Conservation (phyloP, 257 asterid genomes). For the Rehmannia glutinosa region DNA sequence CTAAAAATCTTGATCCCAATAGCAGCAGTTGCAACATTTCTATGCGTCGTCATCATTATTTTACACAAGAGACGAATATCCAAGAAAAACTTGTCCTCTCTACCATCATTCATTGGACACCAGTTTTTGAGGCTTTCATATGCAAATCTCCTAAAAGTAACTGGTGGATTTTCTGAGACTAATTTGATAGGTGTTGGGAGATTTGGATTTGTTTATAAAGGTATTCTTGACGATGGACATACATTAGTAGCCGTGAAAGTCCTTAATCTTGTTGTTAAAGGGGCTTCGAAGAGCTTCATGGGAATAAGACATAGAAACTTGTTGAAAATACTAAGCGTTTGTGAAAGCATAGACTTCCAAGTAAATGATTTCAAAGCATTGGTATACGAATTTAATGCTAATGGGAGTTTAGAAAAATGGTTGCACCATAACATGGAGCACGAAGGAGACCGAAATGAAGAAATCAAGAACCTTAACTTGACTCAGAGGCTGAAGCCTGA, state of each 20-base stretch:
- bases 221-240: neutral
- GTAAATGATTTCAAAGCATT: neutral
- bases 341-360: conserved; percentile 10
- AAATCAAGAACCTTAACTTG: neutral
- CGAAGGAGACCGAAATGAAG: neutral
- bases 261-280: conserved; percentile 10
- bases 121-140: neutral
- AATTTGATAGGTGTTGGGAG: conserved; percentile 25
- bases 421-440: no score
- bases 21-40: neutral
- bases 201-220: conserved; percentile 27
- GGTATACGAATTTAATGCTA: conserved; percentile 1
- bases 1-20: neutral
- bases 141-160: neutral
- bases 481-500: conserved; percentile 8
- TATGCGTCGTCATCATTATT: neutral
- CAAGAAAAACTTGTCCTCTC: neutral
- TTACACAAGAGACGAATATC: neutral
- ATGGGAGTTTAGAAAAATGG: no score
- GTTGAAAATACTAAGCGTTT: neutral
- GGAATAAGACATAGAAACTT: conserved; percentile 16
- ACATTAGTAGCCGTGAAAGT: conserved; percentile 9
- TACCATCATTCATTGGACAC: neutral
- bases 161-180: neutral
- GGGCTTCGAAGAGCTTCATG: conserved; percentile 22